These are phyloP conservation scores for Colletotrichum falcatum DNA, from an alignment of 2,329 filamentous ascomycete genomes.

Conservation along the genomic window DNA sequence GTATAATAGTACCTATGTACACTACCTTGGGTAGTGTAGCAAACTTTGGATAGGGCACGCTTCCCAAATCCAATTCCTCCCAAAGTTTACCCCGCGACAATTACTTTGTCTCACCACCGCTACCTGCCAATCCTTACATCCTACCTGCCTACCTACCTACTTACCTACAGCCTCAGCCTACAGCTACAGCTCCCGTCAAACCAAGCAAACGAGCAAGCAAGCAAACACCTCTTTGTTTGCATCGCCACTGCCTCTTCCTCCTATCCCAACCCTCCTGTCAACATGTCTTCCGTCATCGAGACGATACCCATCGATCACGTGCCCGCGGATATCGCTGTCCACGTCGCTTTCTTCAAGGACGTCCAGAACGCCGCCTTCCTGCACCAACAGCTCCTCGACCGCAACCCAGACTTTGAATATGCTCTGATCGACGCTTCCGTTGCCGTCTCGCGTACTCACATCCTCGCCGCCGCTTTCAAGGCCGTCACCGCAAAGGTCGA, in stretches of 20 bases:
- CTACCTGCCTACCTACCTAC: neutral
- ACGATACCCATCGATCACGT: slow-evolving; percentile 81
- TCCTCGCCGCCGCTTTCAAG: slow-evolving; percentile 81
- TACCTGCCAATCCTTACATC: neutral
- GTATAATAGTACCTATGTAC: no score
- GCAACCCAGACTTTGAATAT: slow-evolving; percentile 90
- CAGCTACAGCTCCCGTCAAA: neutral
- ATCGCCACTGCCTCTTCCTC: neutral
- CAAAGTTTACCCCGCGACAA: slow-evolving; percentile 12
- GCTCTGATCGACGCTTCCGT: slow-evolving; percentile 89
- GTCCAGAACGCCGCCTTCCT: slow-evolving; percentile 83
- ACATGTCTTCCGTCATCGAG: slow-evolving; percentile 60
- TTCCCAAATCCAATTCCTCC: neutral
- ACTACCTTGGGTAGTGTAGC: no score
- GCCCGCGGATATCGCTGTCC: slow-evolving; percentile 73
- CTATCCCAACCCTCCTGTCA: neutral
- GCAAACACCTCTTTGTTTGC: neutral
- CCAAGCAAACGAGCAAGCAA: neutral
- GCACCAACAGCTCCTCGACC: slow-evolving; percentile 84
- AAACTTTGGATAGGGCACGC: slow-evolving; percentile 3
- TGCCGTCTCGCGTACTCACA: slow-evolving; percentile 77
- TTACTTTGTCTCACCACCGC: neutral
- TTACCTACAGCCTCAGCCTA: neutral
- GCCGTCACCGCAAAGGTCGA: slow-evolving; percentile 76
- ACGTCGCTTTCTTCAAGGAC: slow-evolving; percentile 80